Base-by-base conservation (phyloP, 2,329 filamentous ascomycete genomes). In the Dendryphion nanum region DNA sequence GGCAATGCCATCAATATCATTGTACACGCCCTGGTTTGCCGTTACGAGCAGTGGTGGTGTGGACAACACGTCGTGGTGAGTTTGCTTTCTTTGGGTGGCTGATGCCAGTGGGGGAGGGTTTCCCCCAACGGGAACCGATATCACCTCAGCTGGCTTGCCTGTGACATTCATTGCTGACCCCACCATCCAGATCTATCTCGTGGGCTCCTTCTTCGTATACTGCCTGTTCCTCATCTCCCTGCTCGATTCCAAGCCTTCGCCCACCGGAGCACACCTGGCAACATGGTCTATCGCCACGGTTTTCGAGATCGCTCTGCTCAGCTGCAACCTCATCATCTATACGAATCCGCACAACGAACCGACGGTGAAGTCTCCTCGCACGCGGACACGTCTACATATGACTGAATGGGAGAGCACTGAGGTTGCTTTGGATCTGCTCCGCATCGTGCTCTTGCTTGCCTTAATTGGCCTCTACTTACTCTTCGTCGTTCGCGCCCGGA, bases 201-300 rank as follows among this genome's bases (percentile, higher is more conserved):
- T 88, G 40, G 88, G 85, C 38, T 85, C 87, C 30, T 85, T 89
- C 50, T 95, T 95, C 73, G 81, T 93, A 47, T 93, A 94, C 70
- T 77, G 86, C 34, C 83, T 95, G 51, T 78, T 95, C 50, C 77
- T 94, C 50, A 85, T 96, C 57, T 89, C 89, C 19, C 78, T 97
- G 40, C 76, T 95, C 55, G 90, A 96, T 64, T 86, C 85, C 59
- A 82, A 80, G 45, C 83, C 88, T 21, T 86, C 86, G 10, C 93
- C 93, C 0, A 90, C 84, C 34, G 72, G 82, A 32, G 82, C 87
- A 37, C 89, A 96, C 66, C 78, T 91, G 39, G 68, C 85, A 32
- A 82, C 88, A 53, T 98, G 93, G 93, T 63, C 76, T 29, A 67
- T 89, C 30, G 83, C 83, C 18, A 63, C 89, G n/a, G 64, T 79